Percentiles rank a stretch among this genome's conserved stretches.
These are phyloP conservation scores for Handroanthus guayacan DNA, from an alignment of 257 asterid genomes.

Conservation along the genomic window DNA sequence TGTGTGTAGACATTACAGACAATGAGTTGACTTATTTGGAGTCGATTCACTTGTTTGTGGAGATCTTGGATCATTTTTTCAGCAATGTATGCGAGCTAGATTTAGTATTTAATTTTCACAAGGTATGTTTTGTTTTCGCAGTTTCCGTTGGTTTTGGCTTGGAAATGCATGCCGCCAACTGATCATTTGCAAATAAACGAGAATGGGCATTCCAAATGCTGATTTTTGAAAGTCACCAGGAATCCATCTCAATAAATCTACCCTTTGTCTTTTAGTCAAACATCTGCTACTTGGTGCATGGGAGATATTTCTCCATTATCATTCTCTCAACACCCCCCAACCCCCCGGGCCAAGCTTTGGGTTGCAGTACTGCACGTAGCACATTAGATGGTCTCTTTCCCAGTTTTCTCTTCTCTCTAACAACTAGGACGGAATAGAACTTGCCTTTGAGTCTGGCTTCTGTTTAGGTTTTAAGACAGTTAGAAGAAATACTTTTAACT, in stretches of 20 bases:
- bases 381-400: not conserved
- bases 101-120: constrained; percentile 94
- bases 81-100: constrained; percentile 98
- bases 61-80: constrained; percentile 95
- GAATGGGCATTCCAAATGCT: not conserved
- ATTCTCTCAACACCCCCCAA: not conserved
- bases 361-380: not conserved
- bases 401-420: not conserved
- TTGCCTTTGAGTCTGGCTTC: not conserved
- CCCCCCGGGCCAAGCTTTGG: too few relatives aligned
- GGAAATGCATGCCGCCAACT: not conserved
- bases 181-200: not conserved
- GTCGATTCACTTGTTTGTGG: constrained; percentile 95
- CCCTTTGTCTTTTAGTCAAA: not conserved
- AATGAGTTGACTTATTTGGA: constrained; percentile 86
- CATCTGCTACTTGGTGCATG: not conserved
- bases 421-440: not conserved
- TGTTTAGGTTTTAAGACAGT: not conserved
- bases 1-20: constrained; percentile 96
- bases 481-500: not conserved
- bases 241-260: not conserved
- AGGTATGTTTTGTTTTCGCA: constrained; percentile 56
- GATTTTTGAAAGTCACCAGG: not conserved
- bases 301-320: not conserved
- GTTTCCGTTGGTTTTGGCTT: not conserved